Evolutionary conservation across 768 basidiomycete species (phyloP).

Genomic region (Lactarius quietus): DNA sequence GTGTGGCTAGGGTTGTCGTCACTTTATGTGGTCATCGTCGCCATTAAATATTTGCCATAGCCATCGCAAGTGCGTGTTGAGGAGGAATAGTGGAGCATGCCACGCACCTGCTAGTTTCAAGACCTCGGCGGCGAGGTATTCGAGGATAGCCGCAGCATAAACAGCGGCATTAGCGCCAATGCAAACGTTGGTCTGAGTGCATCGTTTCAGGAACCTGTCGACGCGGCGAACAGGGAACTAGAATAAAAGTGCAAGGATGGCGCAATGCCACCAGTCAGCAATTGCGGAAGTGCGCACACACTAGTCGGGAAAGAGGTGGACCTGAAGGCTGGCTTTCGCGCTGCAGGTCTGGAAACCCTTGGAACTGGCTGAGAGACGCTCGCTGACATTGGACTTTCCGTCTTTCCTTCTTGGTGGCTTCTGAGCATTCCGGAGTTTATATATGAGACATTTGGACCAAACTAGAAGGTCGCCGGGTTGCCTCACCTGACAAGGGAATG

Average conservation of each 20-base stretch:
- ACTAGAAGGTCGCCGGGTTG: background rate
- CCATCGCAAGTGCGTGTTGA: too few relatives aligned
- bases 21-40: too few relatives aligned
- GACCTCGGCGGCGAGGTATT: background rate
- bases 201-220: background rate
- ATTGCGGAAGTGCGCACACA: too few relatives aligned
- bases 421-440: background rate
- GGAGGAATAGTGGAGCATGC: too few relatives aligned
- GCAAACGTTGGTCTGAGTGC: background rate
- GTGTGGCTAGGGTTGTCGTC: too few relatives aligned
- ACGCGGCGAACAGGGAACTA: too few relatives aligned
- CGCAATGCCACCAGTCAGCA: too few relatives aligned
- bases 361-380: background rate
- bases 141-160: background rate
- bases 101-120: background rate
- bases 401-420: slow-evolving; percentile 3
- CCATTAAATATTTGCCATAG: too few relatives aligned
- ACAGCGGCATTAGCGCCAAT: background rate
- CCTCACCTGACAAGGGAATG: background rate
- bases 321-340: slow-evolving; percentile 2
- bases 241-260: too few relatives aligned
- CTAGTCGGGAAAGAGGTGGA: too few relatives aligned
- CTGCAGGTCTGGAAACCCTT: slow-evolving; percentile 14
- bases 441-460: background rate
- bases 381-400: slow-evolving; percentile 6